A percentile compares a stretch with the other conserved stretches of the same genome.
Conservation (phyloP, 2,329 filamentous ascomycete genomes). For the Helotiales sp. region DNA sequence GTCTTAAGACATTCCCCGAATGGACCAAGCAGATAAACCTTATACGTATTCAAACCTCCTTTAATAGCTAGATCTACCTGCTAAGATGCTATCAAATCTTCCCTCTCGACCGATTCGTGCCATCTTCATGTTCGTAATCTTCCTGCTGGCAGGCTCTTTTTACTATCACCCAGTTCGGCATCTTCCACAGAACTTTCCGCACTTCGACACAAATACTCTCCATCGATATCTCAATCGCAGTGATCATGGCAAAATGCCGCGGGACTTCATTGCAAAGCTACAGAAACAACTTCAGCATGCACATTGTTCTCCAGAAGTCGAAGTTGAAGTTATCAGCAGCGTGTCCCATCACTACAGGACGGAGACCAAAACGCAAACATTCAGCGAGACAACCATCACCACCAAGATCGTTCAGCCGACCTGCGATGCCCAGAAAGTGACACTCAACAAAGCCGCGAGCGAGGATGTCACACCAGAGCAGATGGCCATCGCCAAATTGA, state of each 20-base stretch:
- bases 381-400: background rate
- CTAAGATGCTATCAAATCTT: background rate
- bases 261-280: background rate
- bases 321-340: background rate
- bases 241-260: background rate
- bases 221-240: background rate
- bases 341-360: background rate
- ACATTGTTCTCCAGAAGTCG: background rate
- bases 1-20: no score
- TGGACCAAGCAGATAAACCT: no score
- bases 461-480: constrained; percentile 11
- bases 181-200: background rate
- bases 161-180: background rate
- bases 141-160: background rate
- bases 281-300: background rate
- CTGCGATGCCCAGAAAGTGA: background rate
- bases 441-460: background rate
- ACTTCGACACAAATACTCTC: background rate
- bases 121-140: background rate
- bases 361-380: background rate
- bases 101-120: background rate
- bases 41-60: no score
- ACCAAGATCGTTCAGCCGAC: background rate
- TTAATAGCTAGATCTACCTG: no score
- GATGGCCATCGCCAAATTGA: constrained; percentile 11